Percentiles rank a stretch among this genome's conserved stretches.
These are phyloP conservation scores for Trypanosoma lewisi DNA, from an alignment of 208 protist genomes.

Conservation along the genomic window DNA sequence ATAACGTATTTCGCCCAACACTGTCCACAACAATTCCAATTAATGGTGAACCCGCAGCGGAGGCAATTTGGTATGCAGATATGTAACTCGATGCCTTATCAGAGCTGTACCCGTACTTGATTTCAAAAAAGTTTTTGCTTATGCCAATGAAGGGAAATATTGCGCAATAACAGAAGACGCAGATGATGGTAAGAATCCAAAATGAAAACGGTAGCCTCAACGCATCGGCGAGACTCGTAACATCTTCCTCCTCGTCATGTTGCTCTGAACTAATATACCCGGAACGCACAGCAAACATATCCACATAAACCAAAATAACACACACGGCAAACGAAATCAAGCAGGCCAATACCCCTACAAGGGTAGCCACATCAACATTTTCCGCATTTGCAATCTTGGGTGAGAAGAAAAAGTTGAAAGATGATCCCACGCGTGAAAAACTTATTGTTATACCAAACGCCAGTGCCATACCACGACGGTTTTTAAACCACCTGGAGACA, in stretches of 20 bases:
- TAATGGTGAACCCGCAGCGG: conserved; percentile 67
- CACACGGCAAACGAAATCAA: conserved; percentile 63
- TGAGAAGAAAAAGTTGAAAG: conserved; percentile 91
- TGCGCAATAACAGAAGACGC: conserved; percentile 81
- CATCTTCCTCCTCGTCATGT: conserved; percentile 20
- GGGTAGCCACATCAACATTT: conserved; percentile 57
- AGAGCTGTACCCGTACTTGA: conserved; percentile 75
- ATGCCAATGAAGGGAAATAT: conserved; percentile 89
- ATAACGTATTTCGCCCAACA: conserved; percentile 78
- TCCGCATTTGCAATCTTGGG: conserved; percentile 60
- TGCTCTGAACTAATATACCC: conserved; percentile 69
- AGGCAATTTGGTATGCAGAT: conserved; percentile 86
- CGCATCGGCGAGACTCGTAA: conserved; percentile 51
- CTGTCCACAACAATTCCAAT: conserved; percentile 83
- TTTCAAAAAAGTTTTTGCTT: conserved; percentile 79
- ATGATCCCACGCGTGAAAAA: conserved; percentile 86
- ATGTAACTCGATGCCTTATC: conserved; percentile 62
- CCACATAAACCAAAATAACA: conserved; percentile 47
- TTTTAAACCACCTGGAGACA: conserved; percentile 90
- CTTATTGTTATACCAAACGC: conserved; percentile 91
- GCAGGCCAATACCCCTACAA: conserved; percentile 65
- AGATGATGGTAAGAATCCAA: conserved; percentile 81
- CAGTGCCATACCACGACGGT: conserved; percentile 77
- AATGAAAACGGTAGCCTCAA: conserved; percentile 56
- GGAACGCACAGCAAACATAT: conserved; percentile 68